phyloP scores from a whole-genome alignment of 2,329 filamentous ascomycete species.

The Nannizziopsis arthrosporioides region DNA sequence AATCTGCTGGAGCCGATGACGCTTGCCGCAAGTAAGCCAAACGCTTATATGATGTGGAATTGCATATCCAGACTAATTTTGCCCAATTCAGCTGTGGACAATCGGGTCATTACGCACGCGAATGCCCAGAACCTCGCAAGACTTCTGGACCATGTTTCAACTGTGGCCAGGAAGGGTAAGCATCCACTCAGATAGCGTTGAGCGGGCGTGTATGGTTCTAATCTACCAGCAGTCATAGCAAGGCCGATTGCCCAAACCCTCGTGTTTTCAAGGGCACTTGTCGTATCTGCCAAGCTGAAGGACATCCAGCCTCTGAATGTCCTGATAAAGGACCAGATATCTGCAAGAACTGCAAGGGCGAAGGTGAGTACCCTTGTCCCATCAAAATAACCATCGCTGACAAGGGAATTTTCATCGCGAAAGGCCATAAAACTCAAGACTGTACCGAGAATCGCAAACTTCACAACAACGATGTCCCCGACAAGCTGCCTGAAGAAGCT shows the following conservation, averaged over 20 bases:
- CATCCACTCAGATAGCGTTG: background rate
- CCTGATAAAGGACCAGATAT: conserved; percentile 33
- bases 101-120: conserved; percentile 30
- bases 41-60: background rate
- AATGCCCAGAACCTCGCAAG: conserved; percentile 35
- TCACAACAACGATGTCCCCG: conserved; percentile 34
- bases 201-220: conserved; percentile 3
- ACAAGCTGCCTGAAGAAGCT: conserved; percentile 39
- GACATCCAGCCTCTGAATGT: conserved; percentile 36
- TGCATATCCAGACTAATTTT: background rate
- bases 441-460: conserved; percentile 38
- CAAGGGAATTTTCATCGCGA: background rate
- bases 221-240: conserved; percentile 27
- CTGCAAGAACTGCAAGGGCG: conserved; percentile 38
- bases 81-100: conserved; percentile 22
- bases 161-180: conserved; percentile 35
- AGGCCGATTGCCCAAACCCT: conserved; percentile 37
- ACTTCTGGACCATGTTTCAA: conserved; percentile 35
- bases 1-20: conserved; percentile 16
- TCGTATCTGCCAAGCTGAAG: conserved; percentile 36
- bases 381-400: background rate
- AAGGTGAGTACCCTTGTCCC: conserved; percentile 27
- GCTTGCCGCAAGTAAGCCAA: conserved; percentile 29
- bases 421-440: conserved; percentile 35
- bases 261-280: conserved; percentile 39